Percentiles rank a stretch among this genome's conserved stretches.
phyloP scores from a whole-genome alignment of 805 yeast genomes.

The Starmerella bacillaris region DNA sequence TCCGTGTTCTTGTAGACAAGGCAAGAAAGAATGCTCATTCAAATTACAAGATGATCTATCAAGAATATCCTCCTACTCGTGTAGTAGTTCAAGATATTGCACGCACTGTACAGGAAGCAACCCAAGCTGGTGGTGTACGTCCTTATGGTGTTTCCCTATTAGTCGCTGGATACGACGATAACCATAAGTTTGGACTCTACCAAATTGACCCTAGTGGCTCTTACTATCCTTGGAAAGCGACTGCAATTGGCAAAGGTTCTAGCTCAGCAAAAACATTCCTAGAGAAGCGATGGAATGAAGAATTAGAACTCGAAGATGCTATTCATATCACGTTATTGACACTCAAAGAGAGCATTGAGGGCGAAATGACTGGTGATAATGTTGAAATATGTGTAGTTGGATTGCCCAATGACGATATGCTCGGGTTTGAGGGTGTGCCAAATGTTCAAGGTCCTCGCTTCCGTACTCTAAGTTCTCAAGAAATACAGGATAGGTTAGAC shows the following conservation, averaged over 20 bases:
- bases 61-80: conserved; percentile 93
- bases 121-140: conserved; percentile 95
- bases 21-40: conserved; percentile 89
- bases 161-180: conserved; percentile 84
- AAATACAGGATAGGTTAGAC: conserved; percentile 87
- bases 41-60: conserved; percentile 77
- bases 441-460: conserved; percentile 76
- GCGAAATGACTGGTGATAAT: conserved; percentile 92
- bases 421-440: conserved; percentile 73
- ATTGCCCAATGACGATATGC: conserved; percentile 56
- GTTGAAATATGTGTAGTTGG: conserved; percentile 84
- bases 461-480: conserved; percentile 68
- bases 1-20: conserved; percentile 80
- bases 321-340: conserved; percentile 90
- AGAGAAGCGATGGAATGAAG: conserved; percentile 97
- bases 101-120: conserved; percentile 93
- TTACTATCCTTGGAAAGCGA: conserved; percentile 98
- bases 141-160: conserved; percentile 94
- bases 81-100: conserved; percentile 89
- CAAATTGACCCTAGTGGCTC: conserved; percentile 98
- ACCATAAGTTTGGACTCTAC: conserved; percentile 59
- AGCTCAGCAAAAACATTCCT: conserved; percentile 91
- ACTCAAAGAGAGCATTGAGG: conserved; percentile 89
- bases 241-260: conserved; percentile 94
- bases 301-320: conserved; percentile 92